Conservation (phyloP, 2,329 filamentous ascomycete genomes). For the Diaporthe citriasiana region DNA sequence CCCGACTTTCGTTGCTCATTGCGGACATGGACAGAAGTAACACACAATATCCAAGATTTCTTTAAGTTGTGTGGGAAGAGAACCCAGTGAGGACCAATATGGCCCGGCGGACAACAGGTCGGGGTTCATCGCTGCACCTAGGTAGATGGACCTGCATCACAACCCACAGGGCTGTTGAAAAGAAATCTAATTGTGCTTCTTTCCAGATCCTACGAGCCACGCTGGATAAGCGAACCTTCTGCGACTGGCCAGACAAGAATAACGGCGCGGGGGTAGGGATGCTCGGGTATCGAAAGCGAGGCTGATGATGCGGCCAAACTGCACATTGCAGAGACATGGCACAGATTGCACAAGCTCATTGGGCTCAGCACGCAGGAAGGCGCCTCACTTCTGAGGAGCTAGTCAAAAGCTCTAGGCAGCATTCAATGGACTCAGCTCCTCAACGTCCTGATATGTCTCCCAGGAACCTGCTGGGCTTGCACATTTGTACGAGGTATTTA, state of each 20-base stretch:
- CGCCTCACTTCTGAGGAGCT: neutral
- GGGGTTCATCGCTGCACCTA: neutral
- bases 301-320: slow-evolving; percentile 25
- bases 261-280: neutral
- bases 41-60: neutral
- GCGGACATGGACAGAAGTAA: neutral
- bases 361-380: neutral
- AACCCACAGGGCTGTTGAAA: neutral
- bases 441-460: neutral
- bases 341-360: neutral
- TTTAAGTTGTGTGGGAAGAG: neutral
- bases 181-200: neutral
- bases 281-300: neutral
- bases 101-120: neutral
- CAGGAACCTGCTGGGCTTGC: neutral
- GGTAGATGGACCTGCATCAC: neutral
- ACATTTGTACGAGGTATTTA: neutral
- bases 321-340: slow-evolving; percentile 26
- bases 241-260: slow-evolving; percentile 19
- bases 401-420: neutral
- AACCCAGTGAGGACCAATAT: neutral
- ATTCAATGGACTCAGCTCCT: neutral
- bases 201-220: slow-evolving; percentile 8
- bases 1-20: neutral
- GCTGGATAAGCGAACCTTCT: neutral